These are phyloP conservation scores for Cordyceps cateniannulata DNA, from an alignment of 2,329 filamentous ascomycete species.

Conservation along the genomic window DNA sequence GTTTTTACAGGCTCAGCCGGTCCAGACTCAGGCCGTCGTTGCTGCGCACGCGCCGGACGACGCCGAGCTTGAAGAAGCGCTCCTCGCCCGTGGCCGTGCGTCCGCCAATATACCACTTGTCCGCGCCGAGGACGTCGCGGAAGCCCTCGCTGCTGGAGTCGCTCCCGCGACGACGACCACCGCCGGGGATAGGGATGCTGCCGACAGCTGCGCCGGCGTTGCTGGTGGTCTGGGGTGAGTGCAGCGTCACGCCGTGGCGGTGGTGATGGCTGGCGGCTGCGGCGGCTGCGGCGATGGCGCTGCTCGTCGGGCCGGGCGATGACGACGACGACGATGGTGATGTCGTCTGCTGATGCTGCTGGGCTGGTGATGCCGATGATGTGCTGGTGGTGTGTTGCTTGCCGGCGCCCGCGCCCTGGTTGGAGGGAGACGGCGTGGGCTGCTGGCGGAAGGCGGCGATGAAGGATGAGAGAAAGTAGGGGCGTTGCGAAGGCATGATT, in stretches of 20 bases:
- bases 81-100: constrained; percentile 72
- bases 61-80: constrained; percentile 73
- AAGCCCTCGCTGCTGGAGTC: constrained; percentile 73
- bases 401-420: constrained; percentile 28
- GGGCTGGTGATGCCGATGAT: background rate
- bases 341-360: background rate
- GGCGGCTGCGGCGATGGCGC: background rate
- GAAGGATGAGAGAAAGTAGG: constrained; percentile 51
- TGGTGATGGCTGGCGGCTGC: constrained; percentile 9
- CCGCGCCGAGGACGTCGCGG: constrained; percentile 61
- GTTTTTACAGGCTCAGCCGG: constrained; percentile 60
- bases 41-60: constrained; percentile 66
- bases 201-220: background rate
- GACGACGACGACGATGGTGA: constrained; percentile 2
- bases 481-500: constrained; percentile 46
- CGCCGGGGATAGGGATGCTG: constrained; percentile 34
- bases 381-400: constrained; percentile 12
- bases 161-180: constrained; percentile 54
- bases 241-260: constrained; percentile 19
- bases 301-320: constrained; percentile 1
- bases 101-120: constrained; percentile 79
- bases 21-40: constrained; percentile 70
- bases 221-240: constrained; percentile 20
- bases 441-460: constrained; percentile 49
- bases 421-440: constrained; percentile 27